Evolutionary conservation across 2,329 filamentous ascomycete species (phyloP).

Genomic region (Nemania abortiva): DNA sequence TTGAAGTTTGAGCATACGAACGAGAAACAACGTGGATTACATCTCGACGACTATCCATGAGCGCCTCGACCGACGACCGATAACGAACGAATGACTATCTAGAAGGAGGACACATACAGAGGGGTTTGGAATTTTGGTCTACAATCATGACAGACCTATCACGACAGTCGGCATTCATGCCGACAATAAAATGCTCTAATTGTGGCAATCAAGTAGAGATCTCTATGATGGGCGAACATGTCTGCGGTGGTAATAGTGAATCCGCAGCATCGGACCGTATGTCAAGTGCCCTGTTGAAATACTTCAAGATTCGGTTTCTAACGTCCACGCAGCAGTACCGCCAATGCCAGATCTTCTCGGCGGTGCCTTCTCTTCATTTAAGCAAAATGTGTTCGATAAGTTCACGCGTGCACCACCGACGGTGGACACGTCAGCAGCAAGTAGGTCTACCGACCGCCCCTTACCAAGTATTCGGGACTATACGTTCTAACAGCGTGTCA

Average conservation of each 20-base stretch:
- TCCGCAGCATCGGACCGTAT: slow-evolving; percentile 60
- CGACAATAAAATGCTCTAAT: slow-evolving; percentile 88
- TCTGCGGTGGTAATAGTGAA: slow-evolving; percentile 66
- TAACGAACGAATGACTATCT: slow-evolving; percentile 37
- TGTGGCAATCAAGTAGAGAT: slow-evolving; percentile 85
- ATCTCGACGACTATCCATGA: slow-evolving; percentile 39
- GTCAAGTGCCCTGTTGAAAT: slow-evolving; percentile 33
- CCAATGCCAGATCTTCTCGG: slow-evolving; percentile 50
- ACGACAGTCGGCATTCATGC: slow-evolving; percentile 77
- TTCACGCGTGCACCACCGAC: slow-evolving; percentile 61
- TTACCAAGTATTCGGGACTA: not conserved
- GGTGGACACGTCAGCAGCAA: slow-evolving; percentile 69
- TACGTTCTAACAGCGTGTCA: slow-evolving; percentile 50
- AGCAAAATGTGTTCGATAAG: slow-evolving; percentile 55
- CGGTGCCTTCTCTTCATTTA: slow-evolving; percentile 55
- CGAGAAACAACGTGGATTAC: slow-evolving; percentile 26
- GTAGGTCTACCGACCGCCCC: slow-evolving; percentile 56
- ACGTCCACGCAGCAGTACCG: slow-evolving; percentile 40
- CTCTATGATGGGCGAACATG: slow-evolving; percentile 85
- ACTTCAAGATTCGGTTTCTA: slow-evolving; percentile 37
- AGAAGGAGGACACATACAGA: slow-evolving; percentile 33
- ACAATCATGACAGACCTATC: slow-evolving; percentile 61
- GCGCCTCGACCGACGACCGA: slow-evolving; percentile 28
- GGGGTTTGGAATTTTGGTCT: slow-evolving; percentile 17
- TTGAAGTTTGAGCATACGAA: slow-evolving; percentile 23